Conservation (phyloP, 1,284 basidiomycete species). For the Tylopilus orsonianus region DNA sequence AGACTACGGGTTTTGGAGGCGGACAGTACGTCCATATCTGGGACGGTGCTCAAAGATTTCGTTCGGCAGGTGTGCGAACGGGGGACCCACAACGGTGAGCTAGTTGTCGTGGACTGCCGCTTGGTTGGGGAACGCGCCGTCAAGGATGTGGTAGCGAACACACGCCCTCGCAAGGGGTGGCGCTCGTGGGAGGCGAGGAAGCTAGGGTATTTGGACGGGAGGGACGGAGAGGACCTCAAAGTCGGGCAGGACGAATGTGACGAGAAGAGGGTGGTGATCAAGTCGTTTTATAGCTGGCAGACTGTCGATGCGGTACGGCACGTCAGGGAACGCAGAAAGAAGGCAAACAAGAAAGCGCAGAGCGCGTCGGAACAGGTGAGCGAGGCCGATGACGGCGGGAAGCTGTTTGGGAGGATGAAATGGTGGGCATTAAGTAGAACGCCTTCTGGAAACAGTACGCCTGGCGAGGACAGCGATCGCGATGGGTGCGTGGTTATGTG, state of each 20-base stretch:
- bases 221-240: constrained; percentile 61
- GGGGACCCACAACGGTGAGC: constrained; percentile 47
- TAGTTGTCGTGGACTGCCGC: constrained; percentile 79
- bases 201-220: constrained; percentile 64
- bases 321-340: constrained; percentile 53
- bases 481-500: constrained; percentile 49
- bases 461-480: constrained; percentile 36
- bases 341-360: constrained; percentile 42
- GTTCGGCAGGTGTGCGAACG: constrained; percentile 53
- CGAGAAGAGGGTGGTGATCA: constrained; percentile 67
- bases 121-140: constrained; percentile 61
- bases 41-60: constrained; percentile 67
- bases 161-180: constrained; percentile 73
- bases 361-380: constrained; percentile 34
- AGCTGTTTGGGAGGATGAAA: constrained; percentile 12
- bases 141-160: constrained; percentile 53
- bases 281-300: constrained; percentile 88
- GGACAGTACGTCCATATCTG: constrained; percentile 76
- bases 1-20: constrained; percentile 68
- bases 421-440: constrained; percentile 29
- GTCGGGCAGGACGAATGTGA: constrained; percentile 78
- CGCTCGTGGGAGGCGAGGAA: constrained; percentile 65
- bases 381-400: constrained; percentile 26
- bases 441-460: constrained; percentile 27
- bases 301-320: constrained; percentile 70